Evolutionary conservation across 768 basidiomycete genomes (phyloP).

Genomic region (Calvatia gigantea): DNA sequence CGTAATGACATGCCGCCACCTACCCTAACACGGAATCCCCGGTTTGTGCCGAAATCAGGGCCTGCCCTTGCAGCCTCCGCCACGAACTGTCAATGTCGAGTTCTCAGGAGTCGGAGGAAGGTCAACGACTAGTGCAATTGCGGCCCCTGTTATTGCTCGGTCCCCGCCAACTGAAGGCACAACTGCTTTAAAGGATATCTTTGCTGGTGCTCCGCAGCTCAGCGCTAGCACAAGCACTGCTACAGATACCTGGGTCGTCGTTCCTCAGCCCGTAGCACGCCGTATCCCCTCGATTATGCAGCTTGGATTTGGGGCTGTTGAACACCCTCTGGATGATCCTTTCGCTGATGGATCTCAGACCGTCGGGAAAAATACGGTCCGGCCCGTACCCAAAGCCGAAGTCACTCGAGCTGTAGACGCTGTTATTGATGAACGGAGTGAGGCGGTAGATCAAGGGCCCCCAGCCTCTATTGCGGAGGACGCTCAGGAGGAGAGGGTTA

Average conservation of each 20-base stretch:
- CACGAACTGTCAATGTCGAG: conserved; percentile 94
- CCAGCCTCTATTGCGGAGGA: conserved; percentile 64
- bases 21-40: conserved; percentile 24
- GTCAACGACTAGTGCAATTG: conserved; percentile 35
- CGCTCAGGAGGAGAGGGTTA: conserved; percentile 73
- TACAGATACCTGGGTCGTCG: conserved; percentile 70
- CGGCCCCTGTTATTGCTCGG: conserved; percentile 18
- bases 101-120: conserved; percentile 69
- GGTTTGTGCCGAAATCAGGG: conserved; percentile 72
- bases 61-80: conserved; percentile 85
- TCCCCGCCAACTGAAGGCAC: conserved; percentile 11
- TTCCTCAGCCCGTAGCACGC: conserved; percentile 38
- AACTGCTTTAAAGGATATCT: conserved; percentile 74
- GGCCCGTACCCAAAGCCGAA: conserved; percentile 18
- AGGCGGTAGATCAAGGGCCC: conserved; percentile 40
- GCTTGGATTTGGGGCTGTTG: background rate
- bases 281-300: conserved; percentile 21
- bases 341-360: conserved; percentile 4
- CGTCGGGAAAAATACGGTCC: conserved; percentile 20
- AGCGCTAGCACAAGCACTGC: conserved; percentile 17
- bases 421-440: conserved; percentile 56
- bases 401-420: conserved; percentile 76
- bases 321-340: background rate
- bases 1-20: conserved; percentile 21
- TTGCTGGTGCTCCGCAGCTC: conserved; percentile 78